These are phyloP conservation scores for Saccharomycopsis selenospora DNA, from an alignment of 805 yeast genomes.

Conservation along the genomic window DNA sequence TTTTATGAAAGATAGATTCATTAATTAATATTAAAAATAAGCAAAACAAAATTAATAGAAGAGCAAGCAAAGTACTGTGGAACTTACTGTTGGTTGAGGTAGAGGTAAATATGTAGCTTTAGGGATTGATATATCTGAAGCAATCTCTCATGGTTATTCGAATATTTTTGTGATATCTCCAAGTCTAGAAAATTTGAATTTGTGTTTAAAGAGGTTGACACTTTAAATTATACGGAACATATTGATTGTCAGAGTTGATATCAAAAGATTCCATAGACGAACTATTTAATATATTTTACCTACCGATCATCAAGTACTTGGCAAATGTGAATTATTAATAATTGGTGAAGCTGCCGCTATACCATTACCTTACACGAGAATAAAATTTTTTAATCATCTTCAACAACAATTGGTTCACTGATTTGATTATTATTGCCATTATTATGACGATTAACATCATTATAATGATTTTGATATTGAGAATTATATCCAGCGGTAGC, in stretches of 20 bases:
- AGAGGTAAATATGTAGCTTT: slow-evolving; percentile 98
- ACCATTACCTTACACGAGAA: slow-evolving; percentile 89
- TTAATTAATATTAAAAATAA: too few species aligned
- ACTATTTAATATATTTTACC: slow-evolving; percentile 96
- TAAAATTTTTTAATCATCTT: too few species aligned
- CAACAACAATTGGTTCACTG: too few species aligned
- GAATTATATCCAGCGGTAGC: too few species aligned
- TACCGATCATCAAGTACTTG: slow-evolving; percentile 78
- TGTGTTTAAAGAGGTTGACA: slow-evolving; percentile 93
- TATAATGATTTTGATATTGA: too few species aligned
- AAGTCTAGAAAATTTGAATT: slow-evolving; percentile 96
- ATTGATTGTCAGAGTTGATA: slow-evolving; percentile 90
- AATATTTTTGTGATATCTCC: slow-evolving; percentile 97
- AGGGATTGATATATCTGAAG: slow-evolving; percentile 94
- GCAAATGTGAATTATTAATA: slow-evolving; percentile 93
- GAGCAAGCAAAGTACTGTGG: slow-evolving; percentile 84
- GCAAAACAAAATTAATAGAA: too few species aligned
- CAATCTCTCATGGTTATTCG: slow-evolving; percentile 91
- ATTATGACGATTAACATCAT: too few species aligned
- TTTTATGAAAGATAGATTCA: too few species aligned
- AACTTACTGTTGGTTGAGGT: slow-evolving; percentile 98
- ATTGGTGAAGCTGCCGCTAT: slow-evolving; percentile 99
- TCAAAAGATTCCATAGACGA: slow-evolving; percentile 90
- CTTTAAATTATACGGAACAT: slow-evolving; percentile 89
- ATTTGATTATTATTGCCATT: too few species aligned